A percentile compares a stretch with the other conserved stretches of the same genome.
Evolutionary conservation across 257 asterid species (phyloP).

Genomic region (Ocimum tenuiflorum): DNA sequence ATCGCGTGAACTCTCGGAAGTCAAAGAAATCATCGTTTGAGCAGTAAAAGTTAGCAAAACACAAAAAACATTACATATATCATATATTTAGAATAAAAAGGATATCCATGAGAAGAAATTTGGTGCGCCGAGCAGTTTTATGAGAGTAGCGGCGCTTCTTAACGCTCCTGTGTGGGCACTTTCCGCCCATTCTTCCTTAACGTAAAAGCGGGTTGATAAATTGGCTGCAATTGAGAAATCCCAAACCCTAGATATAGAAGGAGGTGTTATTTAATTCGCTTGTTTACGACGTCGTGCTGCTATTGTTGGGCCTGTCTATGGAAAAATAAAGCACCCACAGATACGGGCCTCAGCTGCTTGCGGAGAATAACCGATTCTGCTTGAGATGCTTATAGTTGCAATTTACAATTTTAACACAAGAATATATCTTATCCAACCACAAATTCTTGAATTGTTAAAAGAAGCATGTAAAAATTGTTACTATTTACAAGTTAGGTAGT

Average conservation of each 20-base stretch:
- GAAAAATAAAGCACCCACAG: no score
- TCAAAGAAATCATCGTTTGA: conserved; percentile 20
- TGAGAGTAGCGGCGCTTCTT: conserved; percentile 67
- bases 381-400: no score
- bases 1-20: conserved; percentile 37
- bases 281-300: no score
- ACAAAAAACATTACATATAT: neutral
- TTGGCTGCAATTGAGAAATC: neutral
- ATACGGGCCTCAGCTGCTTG: no score
- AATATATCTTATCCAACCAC: no score
- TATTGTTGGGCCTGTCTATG: no score
- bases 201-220: neutral
- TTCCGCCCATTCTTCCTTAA: conserved; percentile 67
- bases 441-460: no score
- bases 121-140: conserved; percentile 50
- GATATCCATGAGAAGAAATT: conserved; percentile 53
- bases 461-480: no score
- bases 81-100: conserved; percentile 15
- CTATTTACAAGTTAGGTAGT: no score
- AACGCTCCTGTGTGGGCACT: conserved; percentile 79
- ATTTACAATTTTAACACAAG: no score
- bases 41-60: neutral
- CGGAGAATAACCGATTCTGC: no score
- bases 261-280: no score
- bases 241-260: conserved; percentile 23